These are phyloP conservation scores for Podospora pseudoanserina DNA, from an alignment of 495 filamentous ascomycete species.

Conservation along the genomic window DNA sequence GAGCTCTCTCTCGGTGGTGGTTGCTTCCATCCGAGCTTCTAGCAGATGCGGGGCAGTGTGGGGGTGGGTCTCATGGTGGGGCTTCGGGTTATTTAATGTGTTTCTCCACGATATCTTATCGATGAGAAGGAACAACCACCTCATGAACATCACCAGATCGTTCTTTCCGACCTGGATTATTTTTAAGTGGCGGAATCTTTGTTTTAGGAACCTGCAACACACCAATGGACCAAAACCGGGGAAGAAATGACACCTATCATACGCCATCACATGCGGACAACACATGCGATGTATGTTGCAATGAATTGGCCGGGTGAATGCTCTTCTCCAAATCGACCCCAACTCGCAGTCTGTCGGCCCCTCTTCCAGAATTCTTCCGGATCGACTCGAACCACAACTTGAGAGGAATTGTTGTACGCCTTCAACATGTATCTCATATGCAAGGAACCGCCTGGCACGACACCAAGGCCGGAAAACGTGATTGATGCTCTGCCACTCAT, in stretches of 20 bases:
- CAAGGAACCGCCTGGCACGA: not conserved
- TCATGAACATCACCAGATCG: not conserved
- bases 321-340: constrained; percentile 15
- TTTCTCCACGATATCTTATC: not conserved
- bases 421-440: not conserved
- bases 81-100: not conserved
- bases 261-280: not conserved
- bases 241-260: not conserved
- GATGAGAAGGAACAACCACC: not conserved
- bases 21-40: not conserved
- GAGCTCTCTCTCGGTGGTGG: not conserved
- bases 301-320: not conserved
- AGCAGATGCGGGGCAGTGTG: not conserved
- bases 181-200: not conserved
- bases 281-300: not conserved
- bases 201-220: not conserved
- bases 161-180: not conserved
- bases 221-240: not conserved
- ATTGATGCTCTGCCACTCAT: not conserved
- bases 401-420: not conserved
- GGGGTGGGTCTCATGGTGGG: not conserved
- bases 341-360: constrained; percentile 7
- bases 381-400: not conserved
- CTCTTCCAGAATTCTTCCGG: constrained; percentile 16
- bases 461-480: not conserved